phyloP scores from a whole-genome alignment of 1,284 basidiomycete genomes.

The Uromyces viciae-fabae region DNA sequence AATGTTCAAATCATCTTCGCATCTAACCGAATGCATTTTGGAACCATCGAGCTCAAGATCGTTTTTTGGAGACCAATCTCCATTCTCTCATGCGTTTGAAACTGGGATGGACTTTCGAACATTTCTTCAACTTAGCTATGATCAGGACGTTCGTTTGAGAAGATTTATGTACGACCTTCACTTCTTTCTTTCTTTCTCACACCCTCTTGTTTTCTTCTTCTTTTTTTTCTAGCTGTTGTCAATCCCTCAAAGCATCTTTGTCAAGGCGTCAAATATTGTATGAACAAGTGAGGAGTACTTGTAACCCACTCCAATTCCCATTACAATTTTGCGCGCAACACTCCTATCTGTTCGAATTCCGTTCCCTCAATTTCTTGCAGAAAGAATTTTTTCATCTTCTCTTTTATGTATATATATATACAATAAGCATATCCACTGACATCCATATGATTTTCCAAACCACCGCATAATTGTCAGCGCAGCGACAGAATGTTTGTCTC shows the following conservation, averaged over 20 bases:
- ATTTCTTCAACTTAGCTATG: conserved; percentile 42
- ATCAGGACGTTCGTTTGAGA: conserved; percentile 43
- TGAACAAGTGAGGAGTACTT: too few relatives aligned
- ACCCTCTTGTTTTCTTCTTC: neutral
- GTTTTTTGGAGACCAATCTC: conserved; percentile 45
- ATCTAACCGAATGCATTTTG: conserved; percentile 42
- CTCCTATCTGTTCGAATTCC: too few relatives aligned
- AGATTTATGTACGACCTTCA: conserved; percentile 33
- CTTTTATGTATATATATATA: neutral
- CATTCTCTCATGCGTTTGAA: conserved; percentile 44
- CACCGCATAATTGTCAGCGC: conserved; percentile 10
- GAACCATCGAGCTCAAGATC: conserved; percentile 37
- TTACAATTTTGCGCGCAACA: too few relatives aligned
- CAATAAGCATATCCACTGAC: too few relatives aligned
- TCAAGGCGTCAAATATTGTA: too few relatives aligned
- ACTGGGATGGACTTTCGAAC: conserved; percentile 45
- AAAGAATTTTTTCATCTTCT: neutral
- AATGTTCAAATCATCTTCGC: conserved; percentile 43
- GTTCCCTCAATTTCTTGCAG: neutral
- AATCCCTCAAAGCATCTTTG: too few relatives aligned
- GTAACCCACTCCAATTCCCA: too few relatives aligned
- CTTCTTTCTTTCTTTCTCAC: neutral
- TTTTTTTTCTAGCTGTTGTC: too few relatives aligned
- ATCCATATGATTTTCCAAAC: neutral
- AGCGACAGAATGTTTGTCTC: conserved; percentile 43